These are phyloP conservation scores for Posidonia australis DNA, from an alignment of 106 monocot species.

Conservation along the genomic window DNA sequence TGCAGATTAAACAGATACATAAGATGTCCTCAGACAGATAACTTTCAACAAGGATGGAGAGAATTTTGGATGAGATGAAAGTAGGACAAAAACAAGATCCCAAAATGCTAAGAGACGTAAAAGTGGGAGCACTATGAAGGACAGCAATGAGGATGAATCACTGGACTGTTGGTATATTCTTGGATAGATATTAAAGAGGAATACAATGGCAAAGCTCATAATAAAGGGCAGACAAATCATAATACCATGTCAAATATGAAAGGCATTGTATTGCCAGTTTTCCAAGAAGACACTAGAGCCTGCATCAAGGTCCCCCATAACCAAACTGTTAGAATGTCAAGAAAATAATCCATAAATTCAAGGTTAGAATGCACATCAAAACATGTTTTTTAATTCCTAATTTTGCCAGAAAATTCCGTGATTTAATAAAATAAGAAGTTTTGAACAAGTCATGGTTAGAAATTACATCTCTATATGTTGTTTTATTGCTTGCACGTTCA, in stretches of 20 bases:
- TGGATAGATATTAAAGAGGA: neutral
- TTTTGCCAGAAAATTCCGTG: no score
- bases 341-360: neutral
- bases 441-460: neutral
- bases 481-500: conserved; percentile 57
- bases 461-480: conserved; percentile 70
- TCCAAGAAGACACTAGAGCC: conserved; percentile 89
- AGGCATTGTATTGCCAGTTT: conserved; percentile 82
- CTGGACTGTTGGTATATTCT: neutral
- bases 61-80: no score
- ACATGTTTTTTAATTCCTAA: no score
- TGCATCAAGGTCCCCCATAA: conserved; percentile 19
- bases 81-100: no score
- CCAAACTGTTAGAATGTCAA: conserved; percentile 1
- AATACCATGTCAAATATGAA: conserved; percentile 93
- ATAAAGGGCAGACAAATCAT: neutral
- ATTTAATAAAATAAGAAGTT: no score
- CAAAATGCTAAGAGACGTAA: no score
- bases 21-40: no score
- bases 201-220: neutral
- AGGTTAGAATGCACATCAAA: neutral
- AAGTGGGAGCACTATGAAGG: no score
- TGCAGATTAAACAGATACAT: no score
- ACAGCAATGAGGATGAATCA: neutral
- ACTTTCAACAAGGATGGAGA: no score